Conservation (phyloP, 768 basidiomycete genomes). For the Gelatoporia subvermispora region DNA sequence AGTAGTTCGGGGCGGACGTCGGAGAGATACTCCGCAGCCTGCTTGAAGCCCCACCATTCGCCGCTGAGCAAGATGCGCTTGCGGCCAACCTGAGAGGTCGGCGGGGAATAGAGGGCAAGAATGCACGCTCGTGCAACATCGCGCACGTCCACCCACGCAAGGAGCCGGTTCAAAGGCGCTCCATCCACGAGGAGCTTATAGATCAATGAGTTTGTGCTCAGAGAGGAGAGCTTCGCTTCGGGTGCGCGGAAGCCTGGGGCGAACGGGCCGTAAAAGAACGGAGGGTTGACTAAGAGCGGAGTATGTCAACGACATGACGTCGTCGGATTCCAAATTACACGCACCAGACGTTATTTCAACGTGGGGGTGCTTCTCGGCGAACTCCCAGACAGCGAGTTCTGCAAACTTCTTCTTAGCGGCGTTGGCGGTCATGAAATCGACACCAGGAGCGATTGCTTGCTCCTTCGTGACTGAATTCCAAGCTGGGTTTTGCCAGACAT, state of each 20-base stretch:
- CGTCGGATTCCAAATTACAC: neutral
- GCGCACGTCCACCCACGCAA: constrained; percentile 25
- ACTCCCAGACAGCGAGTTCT: constrained; percentile 25
- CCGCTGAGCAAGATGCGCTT: constrained; percentile 9
- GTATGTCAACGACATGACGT: neutral
- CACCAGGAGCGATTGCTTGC: constrained; percentile 11
- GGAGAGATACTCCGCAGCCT: constrained; percentile 2
- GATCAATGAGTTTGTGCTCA: constrained; percentile 6
- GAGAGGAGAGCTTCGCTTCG: neutral
- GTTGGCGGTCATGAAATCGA: constrained; percentile 9
- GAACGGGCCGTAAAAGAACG: constrained; percentile 11
- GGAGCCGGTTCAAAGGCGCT: neutral
- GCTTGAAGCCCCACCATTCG: constrained; percentile 1
- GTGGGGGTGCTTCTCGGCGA: constrained; percentile 20
- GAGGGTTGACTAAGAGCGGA: constrained; percentile 6
- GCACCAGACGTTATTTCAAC: constrained; percentile 18
- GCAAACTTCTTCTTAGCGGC: constrained; percentile 23
- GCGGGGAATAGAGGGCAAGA: constrained; percentile 14
- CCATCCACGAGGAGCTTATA: constrained; percentile 2
- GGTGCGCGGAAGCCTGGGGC: constrained; percentile 6
- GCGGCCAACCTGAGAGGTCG: neutral
- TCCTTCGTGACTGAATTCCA: constrained; percentile 21
- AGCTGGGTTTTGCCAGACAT: neutral
- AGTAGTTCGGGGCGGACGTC: constrained; percentile 8
- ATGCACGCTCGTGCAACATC: constrained; percentile 30